Base-by-base conservation (phyloP, 2,329 filamentous ascomycete genomes). In the Setomelanomma holmii region DNA sequence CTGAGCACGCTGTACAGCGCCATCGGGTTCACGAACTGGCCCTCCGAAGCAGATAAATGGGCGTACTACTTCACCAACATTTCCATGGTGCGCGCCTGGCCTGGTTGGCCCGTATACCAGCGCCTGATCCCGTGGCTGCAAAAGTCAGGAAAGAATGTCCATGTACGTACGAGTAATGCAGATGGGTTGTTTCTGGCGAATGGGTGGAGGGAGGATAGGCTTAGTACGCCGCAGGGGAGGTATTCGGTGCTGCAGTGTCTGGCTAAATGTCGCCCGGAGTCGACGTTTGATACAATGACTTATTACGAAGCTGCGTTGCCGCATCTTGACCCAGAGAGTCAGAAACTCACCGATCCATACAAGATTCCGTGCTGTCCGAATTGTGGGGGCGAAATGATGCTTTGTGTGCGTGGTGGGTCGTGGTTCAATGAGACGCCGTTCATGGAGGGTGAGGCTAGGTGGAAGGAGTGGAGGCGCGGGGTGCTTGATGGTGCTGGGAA, bases 11-110 rank as follows among this genome's bases (percentile, higher is more conserved):
- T 75, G 5, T 74, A 74, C 49, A 67, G 69, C 49, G 67, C 71
- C n/a, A 72, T 75, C 40, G 69, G 70, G 2, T 73, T 67, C 52
- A 23, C 42, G 2, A 51, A 42, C 3, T 76, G 73, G 64, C 58
- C 61, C 3, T 64, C 60, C 3, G 64, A 67, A 16, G 53, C 51
- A 22, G 64, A 65, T 5, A 66, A 67, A 42, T 75, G 69, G 73
- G 63, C 68, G 0, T 74, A 73, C 41, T 73, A 65, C 49, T 72
- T 74, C 52, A 64, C 64, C 0, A 71, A 73, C 42, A 52, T 73
- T 4, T 46, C 49, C 5, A 66, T 72, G 60, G 54, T 68, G 5
- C 53, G 53, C 12, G 53, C 44, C 1, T 74, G 71, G 70, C 58
- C 61, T 1, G 27, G 17, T 21, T 73, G 66, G n/a, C 16, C 20